Percentiles rank a stretch among this genome's conserved stretches.
These are phyloP conservation scores for Danielia reshetovae DNA, from an alignment of 805 yeast genomes.

Conservation along the genomic window DNA sequence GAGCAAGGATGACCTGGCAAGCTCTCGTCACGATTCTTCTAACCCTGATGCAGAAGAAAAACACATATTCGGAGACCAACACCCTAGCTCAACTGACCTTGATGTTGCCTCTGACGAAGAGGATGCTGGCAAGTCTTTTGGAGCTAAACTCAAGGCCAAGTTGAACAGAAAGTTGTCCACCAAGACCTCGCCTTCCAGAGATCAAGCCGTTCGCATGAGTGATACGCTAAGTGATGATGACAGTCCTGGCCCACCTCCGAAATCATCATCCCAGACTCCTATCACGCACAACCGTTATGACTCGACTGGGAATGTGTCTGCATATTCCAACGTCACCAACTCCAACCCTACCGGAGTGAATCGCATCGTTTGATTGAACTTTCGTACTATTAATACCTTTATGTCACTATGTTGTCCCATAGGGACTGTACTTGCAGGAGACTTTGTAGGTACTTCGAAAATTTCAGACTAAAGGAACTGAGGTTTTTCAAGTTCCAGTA, in stretches of 20 bases:
- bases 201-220: conserved; percentile 10
- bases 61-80: conserved; percentile 1
- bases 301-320: conserved; percentile 10
- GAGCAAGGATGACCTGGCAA: conserved; percentile 4
- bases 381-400: neutral
- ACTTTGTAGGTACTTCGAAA: too few species aligned
- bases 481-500: too few species aligned
- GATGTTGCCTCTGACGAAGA: neutral
- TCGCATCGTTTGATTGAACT: conserved; percentile 7
- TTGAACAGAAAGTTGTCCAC: conserved; percentile 7
- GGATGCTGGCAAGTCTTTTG: conserved; percentile 4
- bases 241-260: conserved; percentile 5
- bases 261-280: conserved; percentile 5
- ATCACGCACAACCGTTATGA: conserved; percentile 8
- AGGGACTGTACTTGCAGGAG: conserved; percentile 1
- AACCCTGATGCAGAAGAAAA: conserved; percentile 2
- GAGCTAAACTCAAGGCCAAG: conserved; percentile 11
- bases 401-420: neutral
- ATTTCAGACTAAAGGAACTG: too few species aligned
- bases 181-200: conserved; percentile 1
- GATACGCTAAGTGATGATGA: conserved; percentile 10
- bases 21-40: conserved; percentile 1
- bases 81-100: neutral
- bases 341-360: conserved; percentile 12
- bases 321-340: conserved; percentile 11